Base-by-base conservation (phyloP, 2,329 filamentous ascomycete genomes). In the Clonostachys chloroleuca region DNA sequence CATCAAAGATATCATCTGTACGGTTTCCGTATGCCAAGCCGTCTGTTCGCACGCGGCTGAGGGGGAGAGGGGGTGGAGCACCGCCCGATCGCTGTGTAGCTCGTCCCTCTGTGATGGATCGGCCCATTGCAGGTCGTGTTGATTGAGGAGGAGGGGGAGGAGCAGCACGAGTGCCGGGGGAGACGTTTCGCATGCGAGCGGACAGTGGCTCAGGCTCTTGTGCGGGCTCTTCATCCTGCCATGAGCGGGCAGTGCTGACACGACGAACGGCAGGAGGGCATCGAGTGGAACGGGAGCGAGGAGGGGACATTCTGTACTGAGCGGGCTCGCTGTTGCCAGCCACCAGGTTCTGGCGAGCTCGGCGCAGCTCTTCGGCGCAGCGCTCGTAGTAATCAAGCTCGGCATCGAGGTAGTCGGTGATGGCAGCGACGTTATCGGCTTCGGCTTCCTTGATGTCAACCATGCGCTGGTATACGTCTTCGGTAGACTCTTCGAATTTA, bases 401-500 rank as follows among this genome's bases (percentile, higher is more conserved):
- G 39, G 89, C 87, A 51, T 97, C 92, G 45, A 97, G 72, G 64
- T 97, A 95, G 16, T 81, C 74, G 5, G 83, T 84, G 48, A 97
- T 73, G 60, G 96, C 90, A 43, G 80, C 76, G 40, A 96, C 81
- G 59, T 85, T 90, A 53, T 97, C 92, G 40, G 75, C 77, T 67
- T 97, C 92, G 18, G 89, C 81, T 59, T 96, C 92, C 70, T 94
- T 92, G 70, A 97, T 95, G 61, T 97, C 92, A 67, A 95, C 83
- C 94, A 97, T 97, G 47, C 92, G 81, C 50, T 92, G 83, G 57
- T 86, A 80, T 47, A 97, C 92, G 59, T 97, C 92, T 61, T 97
- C 92, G 61, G 81, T 94, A 14, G 89, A 86, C 71, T 97, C 94
- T 62, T 97, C 94, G 61, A 96, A 97, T 69, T 97, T 97, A 58